Evolutionary conservation across 345 rosid species (phyloP), one percentile per base, ranked within the genome.

Genomic region (Corchorus olitorius): DNA sequence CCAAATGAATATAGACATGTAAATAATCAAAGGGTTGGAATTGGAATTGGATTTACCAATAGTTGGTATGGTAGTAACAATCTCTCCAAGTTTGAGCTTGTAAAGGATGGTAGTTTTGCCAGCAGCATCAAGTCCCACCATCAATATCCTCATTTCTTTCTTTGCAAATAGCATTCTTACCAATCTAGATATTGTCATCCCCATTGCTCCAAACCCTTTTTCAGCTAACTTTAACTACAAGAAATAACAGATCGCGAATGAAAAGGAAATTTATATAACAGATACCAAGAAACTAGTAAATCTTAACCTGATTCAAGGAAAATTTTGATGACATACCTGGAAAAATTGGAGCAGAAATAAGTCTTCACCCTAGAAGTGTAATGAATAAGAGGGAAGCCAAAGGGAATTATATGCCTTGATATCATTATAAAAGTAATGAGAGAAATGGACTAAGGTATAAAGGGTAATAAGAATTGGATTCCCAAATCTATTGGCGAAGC

Each of bases 101-200:
- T 90, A 88, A 66, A 92, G 89, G 43, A 90, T 92, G 75, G 97
- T 90, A 72, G 97, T 92, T 81, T 87, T 92, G 11, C 97, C 97
- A 60, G 92, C 87, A 63, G 93, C 96, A 80, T 89, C 93, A 33
- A 89, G 86, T 77, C 93, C 93, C 74, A 92, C 92, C 97, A 92
- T 92, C 58, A 92, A 81, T 77, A 90, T 90, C 62, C 94, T 84
- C 92, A 88, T 88, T 81, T 90, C 92, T 79, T 90, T 87, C 89
- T 74, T 87, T 13, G 90, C 85, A 77, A 89, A 89, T 2, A 90
- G 73, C 82, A 78, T 64, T 72, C 73, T 87, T 79, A 85, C 76
- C 20, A 87, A 39, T 75, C 89, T 80, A 34, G 92, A 85, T 77
- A 88, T 79, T 17, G 87, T 81, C 81, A 70, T 3, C n/a, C 92